Conservation (phyloP, 2,329 filamentous ascomycete genomes). For the Lachnellula occidentalis region DNA sequence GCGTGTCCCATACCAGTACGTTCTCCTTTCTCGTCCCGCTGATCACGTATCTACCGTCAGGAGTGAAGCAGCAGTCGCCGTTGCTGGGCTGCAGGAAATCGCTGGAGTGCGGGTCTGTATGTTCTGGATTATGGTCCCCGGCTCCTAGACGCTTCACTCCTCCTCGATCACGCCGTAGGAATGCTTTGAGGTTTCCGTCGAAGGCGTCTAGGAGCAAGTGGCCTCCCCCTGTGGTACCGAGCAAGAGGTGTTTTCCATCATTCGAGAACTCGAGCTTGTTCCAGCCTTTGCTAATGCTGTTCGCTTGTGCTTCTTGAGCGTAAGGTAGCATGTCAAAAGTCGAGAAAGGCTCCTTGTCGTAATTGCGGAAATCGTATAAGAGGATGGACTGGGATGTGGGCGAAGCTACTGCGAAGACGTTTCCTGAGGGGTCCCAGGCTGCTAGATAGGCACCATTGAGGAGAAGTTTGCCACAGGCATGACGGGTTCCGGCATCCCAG, state of each 20-base stretch:
- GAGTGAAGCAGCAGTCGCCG: slow-evolving; percentile 82
- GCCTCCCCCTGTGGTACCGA: slow-evolving; percentile 77
- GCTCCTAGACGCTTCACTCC: slow-evolving; percentile 47
- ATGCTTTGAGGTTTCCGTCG: slow-evolving; percentile 71
- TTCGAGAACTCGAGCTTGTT: slow-evolving; percentile 93
- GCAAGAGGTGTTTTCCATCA: slow-evolving; percentile 79
- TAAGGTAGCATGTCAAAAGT: slow-evolving; percentile 66
- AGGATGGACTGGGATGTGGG: slow-evolving; percentile 73
- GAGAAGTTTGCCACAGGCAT: slow-evolving; percentile 73
- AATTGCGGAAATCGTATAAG: slow-evolving; percentile 91
- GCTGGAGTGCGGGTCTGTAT: slow-evolving; percentile 24
- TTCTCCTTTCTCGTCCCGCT: slow-evolving; percentile 68
- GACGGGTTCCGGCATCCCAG: slow-evolving; percentile 75
- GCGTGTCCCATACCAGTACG: slow-evolving; percentile 80
- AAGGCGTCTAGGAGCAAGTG: slow-evolving; percentile 96
- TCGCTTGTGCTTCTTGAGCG: slow-evolving; percentile 48
- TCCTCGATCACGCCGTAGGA: slow-evolving; percentile 55
- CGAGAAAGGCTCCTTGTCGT: slow-evolving; percentile 83
- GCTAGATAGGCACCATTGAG: slow-evolving; percentile 76
- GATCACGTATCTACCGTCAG: slow-evolving; percentile 83
- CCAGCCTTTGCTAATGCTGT: slow-evolving; percentile 61
- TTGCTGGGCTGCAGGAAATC: slow-evolving; percentile 46
- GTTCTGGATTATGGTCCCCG: slow-evolving; percentile 40
- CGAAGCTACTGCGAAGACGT: slow-evolving; percentile 84
- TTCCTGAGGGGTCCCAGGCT: slow-evolving; percentile 87